Base-by-base conservation (phyloP, 1,284 basidiomycete species). In the Xanthoconium separans region DNA sequence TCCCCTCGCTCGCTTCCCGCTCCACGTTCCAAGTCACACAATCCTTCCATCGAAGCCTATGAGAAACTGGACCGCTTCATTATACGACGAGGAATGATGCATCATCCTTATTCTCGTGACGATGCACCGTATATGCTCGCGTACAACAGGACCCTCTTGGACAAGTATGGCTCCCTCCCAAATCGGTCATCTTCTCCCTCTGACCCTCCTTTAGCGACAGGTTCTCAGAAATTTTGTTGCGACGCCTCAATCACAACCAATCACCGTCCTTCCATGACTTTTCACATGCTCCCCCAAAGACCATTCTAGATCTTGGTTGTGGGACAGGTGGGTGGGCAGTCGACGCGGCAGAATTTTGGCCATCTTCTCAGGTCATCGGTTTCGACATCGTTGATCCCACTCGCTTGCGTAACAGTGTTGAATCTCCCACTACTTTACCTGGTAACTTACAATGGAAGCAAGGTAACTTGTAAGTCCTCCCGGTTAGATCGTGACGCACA, bases 281-380 rank as follows among this genome's bases (percentile, higher is more conserved):
- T 58, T 70, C 73, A n/a, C 73, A 75, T 41, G 74, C 71, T 27
- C 75, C 76, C 2, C 87, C 87, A 1, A 59, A 66, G 2, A 70
- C 72, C n/a, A 81, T 85, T 29, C 76, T 91, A 11, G 88, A 90
- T 62, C 70, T 91, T 16, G 88, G 88, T 7, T 89, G 87, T 68
- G 88, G 88, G 6, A 63, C 77, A 50, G 87, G 87, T 1, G 63
- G 77, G 41, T 91, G 88, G 88, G 73, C 82, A 2, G 58, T 81
- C 0, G 74, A 82, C 42, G 83, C 87, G 4, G 80, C 85, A 9
- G 71, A 65, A 18, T 62, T 71, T n/a, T 91, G 88, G 88, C 77
- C 74, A 34, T 66, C 73, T 34, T 71, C 81, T 16, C 74, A 75
- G 22, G 75, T 90, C 49, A 81, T 79, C 16, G 87, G 83, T 1